Base-by-base conservation (phyloP, 306 rosid genomes). In the Lathyrus oleraceus region DNA sequence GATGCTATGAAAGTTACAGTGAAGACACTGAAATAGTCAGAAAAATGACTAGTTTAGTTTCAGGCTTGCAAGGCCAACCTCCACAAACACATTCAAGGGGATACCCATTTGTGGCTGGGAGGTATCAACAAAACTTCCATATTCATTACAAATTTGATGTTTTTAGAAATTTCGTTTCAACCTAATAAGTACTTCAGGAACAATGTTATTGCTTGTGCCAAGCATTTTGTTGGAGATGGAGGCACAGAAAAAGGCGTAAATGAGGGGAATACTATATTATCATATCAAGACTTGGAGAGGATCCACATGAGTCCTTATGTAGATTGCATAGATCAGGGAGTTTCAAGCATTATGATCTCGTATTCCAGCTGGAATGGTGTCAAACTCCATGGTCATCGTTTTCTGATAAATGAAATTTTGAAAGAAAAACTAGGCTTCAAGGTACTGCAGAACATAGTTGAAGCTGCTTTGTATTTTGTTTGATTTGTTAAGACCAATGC, bases 221-320 rank as follows among this genome's bases (percentile, higher is more conserved):
- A 91, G 78, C 96, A 91, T 86, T 91, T 89, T 87, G 92, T 87
- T 15, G 92, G 97, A 54, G 96, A 91, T 74, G 96, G 91, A 52
- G 95, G 87, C 44, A 89, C 97, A 1, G 84, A 84, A 23, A 83
- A 86, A 70, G 91, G 97, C 64, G 10, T 73, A 51, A 84, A 87
- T 74, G 95, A 91, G 71, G 96, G 94, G 39, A 83, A 89, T 76
- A 84, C 91, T 16, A 14, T 84, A 63, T 47, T 70, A 67, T 82
- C 96, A 39, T 91, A 81, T 58, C 79, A 87, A 61, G 96, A 89
- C 28, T 72, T 91, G 42, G 97, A 89, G 76, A 85, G 74, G 70
- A 74, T 89, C 62, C 94, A 89, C 71, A 76, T 91, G 88, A 84
- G 85, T 48, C 96, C 96, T 43, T 91, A 85, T 71, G 64, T 81